Evolutionary conservation across 108 stramenopile genomes (phyloP).

Genomic region (Skeletonema costatum): DNA sequence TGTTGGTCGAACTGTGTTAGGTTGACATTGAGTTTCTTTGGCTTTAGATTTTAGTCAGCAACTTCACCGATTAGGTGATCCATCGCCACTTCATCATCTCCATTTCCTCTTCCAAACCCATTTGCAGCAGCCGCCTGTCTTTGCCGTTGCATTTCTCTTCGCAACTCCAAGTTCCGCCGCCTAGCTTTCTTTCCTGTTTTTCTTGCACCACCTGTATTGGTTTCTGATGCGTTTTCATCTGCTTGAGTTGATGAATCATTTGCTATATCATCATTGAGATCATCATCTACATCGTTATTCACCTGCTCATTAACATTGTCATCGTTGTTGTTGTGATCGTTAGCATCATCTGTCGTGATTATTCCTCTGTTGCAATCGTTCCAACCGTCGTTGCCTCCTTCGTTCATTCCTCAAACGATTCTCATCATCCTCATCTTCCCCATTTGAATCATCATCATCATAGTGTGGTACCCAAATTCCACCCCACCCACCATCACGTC

Average conservation of each 20-base stretch:
- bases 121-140: slow-evolving; percentile 75
- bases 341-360: slow-evolving; percentile 5
- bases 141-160: slow-evolving; percentile 72
- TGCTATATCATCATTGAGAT: slow-evolving; percentile 6
- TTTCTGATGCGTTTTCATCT: not conserved
- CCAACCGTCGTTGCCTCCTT: slow-evolving; percentile 38
- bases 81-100: not conserved
- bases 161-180: slow-evolving; percentile 57
- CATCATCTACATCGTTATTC: slow-evolving; percentile 2
- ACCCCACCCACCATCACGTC: slow-evolving; percentile 5
- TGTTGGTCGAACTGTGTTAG: too few species aligned
- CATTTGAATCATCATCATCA: slow-evolving; percentile 14
- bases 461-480: not conserved
- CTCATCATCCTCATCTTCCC: slow-evolving; percentile 29
- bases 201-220: slow-evolving; percentile 20
- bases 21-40: not conserved
- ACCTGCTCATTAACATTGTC: not conserved
- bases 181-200: slow-evolving; percentile 76
- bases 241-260: not conserved
- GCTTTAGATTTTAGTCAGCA: not conserved
- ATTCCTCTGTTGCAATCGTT: slow-evolving; percentile 28
- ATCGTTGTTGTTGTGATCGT: not conserved
- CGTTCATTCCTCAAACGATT: slow-evolving; percentile 7
- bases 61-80: not conserved
- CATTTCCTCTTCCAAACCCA: slow-evolving; percentile 50